These are phyloP conservation scores for Mallotus japonicus DNA, from an alignment of 441 rosid species.

Conservation along the genomic window DNA sequence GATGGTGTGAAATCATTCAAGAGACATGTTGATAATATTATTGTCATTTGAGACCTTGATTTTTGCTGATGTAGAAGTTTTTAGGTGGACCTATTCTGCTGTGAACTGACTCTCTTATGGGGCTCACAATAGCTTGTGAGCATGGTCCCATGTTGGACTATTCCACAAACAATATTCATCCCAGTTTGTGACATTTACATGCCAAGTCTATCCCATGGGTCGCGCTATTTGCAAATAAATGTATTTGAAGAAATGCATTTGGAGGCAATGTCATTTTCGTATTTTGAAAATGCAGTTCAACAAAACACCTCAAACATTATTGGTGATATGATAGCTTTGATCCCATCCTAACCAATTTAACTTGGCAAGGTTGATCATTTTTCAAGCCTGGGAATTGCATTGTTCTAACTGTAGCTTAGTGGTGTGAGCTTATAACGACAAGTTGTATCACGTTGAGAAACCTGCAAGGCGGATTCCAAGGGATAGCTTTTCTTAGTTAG, in stretches of 20 bases:
- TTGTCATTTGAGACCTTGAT: background rate
- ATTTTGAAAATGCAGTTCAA: background rate
- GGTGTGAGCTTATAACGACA: background rate
- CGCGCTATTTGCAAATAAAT: background rate
- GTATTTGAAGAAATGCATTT: background rate
- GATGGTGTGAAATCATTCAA: background rate
- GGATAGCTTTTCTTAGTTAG: background rate
- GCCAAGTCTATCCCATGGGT: slow-evolving; percentile 2
- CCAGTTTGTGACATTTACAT: background rate
- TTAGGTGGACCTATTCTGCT: background rate
- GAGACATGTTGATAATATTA: background rate
- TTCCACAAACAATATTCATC: background rate
- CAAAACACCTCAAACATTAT: no score
- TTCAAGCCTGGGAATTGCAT: background rate
- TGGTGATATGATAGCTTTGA: background rate
- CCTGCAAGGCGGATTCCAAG: background rate
- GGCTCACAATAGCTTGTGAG: background rate
- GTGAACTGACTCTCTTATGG: background rate
- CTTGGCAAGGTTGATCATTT: background rate
- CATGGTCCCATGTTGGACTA: background rate
- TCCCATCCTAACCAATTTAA: background rate
- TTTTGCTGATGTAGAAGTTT: background rate
- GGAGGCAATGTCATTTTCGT: background rate
- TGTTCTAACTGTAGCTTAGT: no score
- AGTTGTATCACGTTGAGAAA: background rate